Evolutionary conservation across 1,284 basidiomycete genomes (phyloP), one percentile per base, ranked within the genome.

Genomic region (Cerioporus squamosus): DNA sequence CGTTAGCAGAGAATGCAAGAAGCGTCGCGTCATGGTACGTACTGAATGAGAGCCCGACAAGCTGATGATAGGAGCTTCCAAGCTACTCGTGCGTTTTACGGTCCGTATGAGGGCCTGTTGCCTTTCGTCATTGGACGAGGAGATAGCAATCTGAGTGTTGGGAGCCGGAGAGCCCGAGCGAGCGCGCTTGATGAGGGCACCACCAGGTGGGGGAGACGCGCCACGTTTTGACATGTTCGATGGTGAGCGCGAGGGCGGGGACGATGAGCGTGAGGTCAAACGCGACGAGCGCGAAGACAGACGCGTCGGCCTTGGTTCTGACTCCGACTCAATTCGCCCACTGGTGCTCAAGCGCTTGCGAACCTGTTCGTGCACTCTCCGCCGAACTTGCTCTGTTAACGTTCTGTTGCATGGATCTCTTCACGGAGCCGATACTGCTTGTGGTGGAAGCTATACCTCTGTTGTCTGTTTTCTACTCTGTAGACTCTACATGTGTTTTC

Each of bases 51-150:
- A 85, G 0, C 91, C 91, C 2, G 86, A 81, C 50, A 93, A 76
- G 67, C 87, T 91, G 66, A 93, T 81, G 66, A 93, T 93, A 29
- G 91, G 91, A 44, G 91, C 90, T 64, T 92, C 89, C 43, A 93
- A 79, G 66, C 78, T 83, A 72, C 90, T 92, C 6, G 91, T 93
- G 31, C 91, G 82, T 68, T 89, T 88, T 31, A 93, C 83, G n/a
- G 82, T 86, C 52, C 91, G 81, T 57, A 93, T 80, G 46, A 93
- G 83, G 22, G 84, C 88, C 70, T 92, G 90, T 72, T 82, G 83
- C 44, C 85, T 80, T 60, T 89, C 87, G 67, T 91, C 86, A 48
- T 82, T 82, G 2, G 82, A 81, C 1, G 87, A 86, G 2, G 91
- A 92, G 44, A 93, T 92, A 43, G 82, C 82, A 51, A 93, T 84